phyloP scores from a whole-genome alignment of 2,329 filamentous ascomycete species.

The Exophiala aquamarina region DNA sequence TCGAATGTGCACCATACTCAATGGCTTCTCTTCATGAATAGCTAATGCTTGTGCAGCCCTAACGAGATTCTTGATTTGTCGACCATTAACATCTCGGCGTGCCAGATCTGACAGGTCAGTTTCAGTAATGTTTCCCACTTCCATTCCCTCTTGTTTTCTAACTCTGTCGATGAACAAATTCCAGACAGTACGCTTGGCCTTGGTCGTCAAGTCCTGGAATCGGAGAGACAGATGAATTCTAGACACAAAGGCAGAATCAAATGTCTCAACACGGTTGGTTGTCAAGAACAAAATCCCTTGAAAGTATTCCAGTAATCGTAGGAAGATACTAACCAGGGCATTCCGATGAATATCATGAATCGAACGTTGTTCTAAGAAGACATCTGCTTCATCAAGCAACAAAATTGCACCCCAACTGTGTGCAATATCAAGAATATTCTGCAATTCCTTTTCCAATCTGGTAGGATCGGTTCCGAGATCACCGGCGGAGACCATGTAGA shows the following conservation, averaged over 20 bases:
- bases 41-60: slow-evolving; percentile 80
- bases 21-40: slow-evolving; percentile 67
- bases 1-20: slow-evolving; percentile 77
- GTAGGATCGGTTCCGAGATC: slow-evolving; percentile 78
- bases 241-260: slow-evolving; percentile 87
- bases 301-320: slow-evolving; percentile 86
- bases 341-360: slow-evolving; percentile 84
- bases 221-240: slow-evolving; percentile 74
- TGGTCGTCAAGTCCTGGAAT: slow-evolving; percentile 71
- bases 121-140: slow-evolving; percentile 48
- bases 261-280: slow-evolving; percentile 81
- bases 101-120: slow-evolving; percentile 54
- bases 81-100: slow-evolving; percentile 67
- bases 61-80: slow-evolving; percentile 86
- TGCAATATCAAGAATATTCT: slow-evolving; percentile 82
- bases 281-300: slow-evolving; percentile 88
- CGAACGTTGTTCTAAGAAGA: slow-evolving; percentile 79
- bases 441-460: slow-evolving; percentile 72
- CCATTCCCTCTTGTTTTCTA: slow-evolving; percentile 61
- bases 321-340: slow-evolving; percentile 81
- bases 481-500: slow-evolving; percentile 81
- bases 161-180: slow-evolving; percentile 79
- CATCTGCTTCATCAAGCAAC: slow-evolving; percentile 81
- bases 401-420: slow-evolving; percentile 84
- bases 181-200: slow-evolving; percentile 78